Evolutionary conservation across 106 monocot species (phyloP).

Genomic region (Amphibolis antarctica): DNA sequence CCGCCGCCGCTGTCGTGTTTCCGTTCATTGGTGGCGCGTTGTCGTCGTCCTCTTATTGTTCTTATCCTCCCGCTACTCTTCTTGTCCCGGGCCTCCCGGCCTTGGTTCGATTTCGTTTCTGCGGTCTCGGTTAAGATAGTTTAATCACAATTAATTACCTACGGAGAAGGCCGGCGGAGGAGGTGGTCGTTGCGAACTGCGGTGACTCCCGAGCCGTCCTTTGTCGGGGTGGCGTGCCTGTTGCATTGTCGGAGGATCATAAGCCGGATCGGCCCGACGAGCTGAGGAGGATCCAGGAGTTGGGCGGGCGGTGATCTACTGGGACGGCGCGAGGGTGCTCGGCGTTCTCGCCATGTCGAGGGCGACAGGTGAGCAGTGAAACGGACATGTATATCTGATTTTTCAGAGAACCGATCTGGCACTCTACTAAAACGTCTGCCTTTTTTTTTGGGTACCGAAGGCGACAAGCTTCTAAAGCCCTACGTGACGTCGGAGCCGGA

Average conservation of each 20-base stretch:
- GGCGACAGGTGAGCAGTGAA: constrained; percentile 47
- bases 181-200: constrained; percentile 25
- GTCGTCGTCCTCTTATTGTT: no score
- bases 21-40: no score
- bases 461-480: constrained; percentile 18
- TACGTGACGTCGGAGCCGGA: constrained; percentile 18
- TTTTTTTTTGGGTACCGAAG: neutral
- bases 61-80: no score
- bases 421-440: no score
- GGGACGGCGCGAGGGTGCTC: constrained; percentile 60
- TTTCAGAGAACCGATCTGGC: neutral
- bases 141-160: no score
- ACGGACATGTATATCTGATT: no score
- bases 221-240: constrained; percentile 38
- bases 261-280: constrained; percentile 88
- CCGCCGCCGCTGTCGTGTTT: no score
- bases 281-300: constrained; percentile 43
- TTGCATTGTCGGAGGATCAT: constrained; percentile 70
- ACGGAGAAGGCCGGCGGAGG: constrained; percentile 38
- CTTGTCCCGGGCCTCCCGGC: no score
- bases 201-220: constrained; percentile 85
- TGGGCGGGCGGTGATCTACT: constrained; percentile 72
- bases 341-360: constrained; percentile 82
- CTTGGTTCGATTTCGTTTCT: no score
- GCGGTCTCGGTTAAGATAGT: no score